Base-by-base conservation (phyloP, 1,284 basidiomycete species). In the Leucocoprinus gongylophorus region DNA sequence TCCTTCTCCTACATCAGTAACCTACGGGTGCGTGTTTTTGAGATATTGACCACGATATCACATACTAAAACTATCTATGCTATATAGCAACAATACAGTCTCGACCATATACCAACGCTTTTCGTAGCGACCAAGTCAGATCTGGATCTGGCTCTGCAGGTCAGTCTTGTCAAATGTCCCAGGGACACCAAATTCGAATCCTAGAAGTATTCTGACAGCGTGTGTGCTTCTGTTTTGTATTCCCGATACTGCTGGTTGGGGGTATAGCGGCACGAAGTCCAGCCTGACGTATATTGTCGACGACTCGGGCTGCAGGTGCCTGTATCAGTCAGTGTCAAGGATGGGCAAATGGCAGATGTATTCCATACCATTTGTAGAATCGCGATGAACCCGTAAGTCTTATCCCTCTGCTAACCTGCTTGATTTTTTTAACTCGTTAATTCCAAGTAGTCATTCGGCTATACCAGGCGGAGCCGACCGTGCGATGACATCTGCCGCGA, bases 111-210 rank as follows among this genome's bases (percentile, higher is more conserved):
- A 65, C 95, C 95, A 9, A 91, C 89, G 23, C 73, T 98, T 23
- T 98, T 98, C 65, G 93, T 99, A n/a, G 95, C 97, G 12, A 99
- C 95, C 30, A 99, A 99, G 71, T 94, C 93, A 7, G 95, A 99
- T 67, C 78, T 97, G 33, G 95, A 99, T 69, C 83, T 98, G 41
- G 95, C 95, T 15, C 81, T 94, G 62, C 93, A 95, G 77, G 90
- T 87, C 53, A 59, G 75, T 33, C 50, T 46, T 28, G 47, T 43
- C 26, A 46, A 20, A 26, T 18, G 10, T 32, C 40, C 17, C n/a
- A 26, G 33, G 17, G 32, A 44, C n/a, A 7, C 15, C 35, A 37
- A n/a, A 37, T 20, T 21, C 5, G 6, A 5, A 17, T 40, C 10
- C 39, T 13, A 37, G 13, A 37, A 17, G 7, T 21, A 18, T 21